Base-by-base conservation (phyloP, 1,284 basidiomycete genomes). In the Filobasidium uniguttulatum region DNA sequence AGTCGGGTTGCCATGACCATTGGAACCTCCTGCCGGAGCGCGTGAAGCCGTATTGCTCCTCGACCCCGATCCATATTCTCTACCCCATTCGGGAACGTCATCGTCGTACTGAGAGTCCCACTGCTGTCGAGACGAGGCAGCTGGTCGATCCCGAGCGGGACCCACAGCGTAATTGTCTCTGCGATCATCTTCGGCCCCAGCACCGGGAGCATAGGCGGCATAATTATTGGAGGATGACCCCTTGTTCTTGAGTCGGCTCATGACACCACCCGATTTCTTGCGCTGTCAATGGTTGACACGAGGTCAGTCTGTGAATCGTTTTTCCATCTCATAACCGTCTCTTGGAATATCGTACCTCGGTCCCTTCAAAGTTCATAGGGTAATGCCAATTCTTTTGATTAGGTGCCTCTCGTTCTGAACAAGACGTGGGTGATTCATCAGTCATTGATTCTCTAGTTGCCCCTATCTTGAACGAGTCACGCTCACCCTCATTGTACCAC, bases 41-140 rank as follows among this genome's bases (percentile, higher is more conserved):
- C n/a, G n/a, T n/a, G n/a, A n/a, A n/a, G n/a, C n/a, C 28, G 50
- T 45, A 34, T 17, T 44, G 35, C 31, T 54, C 37, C 37, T 51
- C 28, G 59, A 48, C 52, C 61, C 61, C 41, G 58, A 57, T 8
- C 69, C 69, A 48, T 70, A 71, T 46, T 69, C 68, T 52, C 59
- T 59, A 25, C 68, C 68, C 70, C 70, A 71, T 50, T 69, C 68
- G 38, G 70, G 70, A 6, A 71, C 65, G 50, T 70, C 68, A 40
- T 61, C 61, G 52, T 70, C 67, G 31, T 59, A 57, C 5, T 61
- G 55, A 14, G 60, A 59, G 15, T 48, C 55, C 1, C 64, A 60
- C 3, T 63, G 63, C 48, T 66, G n/a, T n/a, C n/a, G n/a, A n/a
- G n/a, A n/a, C n/a, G n/a, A n/a, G n/a, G n/a, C n/a, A n/a, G n/a